Base-by-base conservation (phyloP, 768 basidiomycete genomes). In the Mycena leptocephala region DNA sequence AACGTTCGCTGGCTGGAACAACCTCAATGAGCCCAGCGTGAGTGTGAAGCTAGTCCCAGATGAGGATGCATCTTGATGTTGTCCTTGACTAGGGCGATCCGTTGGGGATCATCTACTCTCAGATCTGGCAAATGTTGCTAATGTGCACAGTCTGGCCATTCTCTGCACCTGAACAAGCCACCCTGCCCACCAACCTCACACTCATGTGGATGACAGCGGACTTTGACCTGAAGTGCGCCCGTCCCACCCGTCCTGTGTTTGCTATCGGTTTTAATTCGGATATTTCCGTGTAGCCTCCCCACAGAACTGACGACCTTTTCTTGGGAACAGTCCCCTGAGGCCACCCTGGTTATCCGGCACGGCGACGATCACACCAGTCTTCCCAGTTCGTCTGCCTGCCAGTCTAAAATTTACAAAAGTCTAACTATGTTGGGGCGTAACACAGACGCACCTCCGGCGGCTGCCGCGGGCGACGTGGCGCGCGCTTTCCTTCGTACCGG, bases 361-460 rank as follows among this genome's bases (percentile, higher is more conserved):
- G 76, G 76, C 14, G 76, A 77, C 24, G 68, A 71, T 74, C 68
- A 84, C 77, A 48, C 79, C 77, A 30, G 79, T 75, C 11, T 72
- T 43, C 16, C 41, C 10, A 16, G 69, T 71, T 10, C 35, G 70
- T 76, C 58, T 59, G 48, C 58, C 33, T 46, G 22, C 7, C 22
- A 9, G n/a, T 51, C 48, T 51, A 46, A 20, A 20, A 26, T 51
- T 24, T 9, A 51, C n/a, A 8, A 51, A 13, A 51, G 22, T 24
- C n/a, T 24, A n/a, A 51, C 48, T 26, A 24, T 51, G 3, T 51
- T 51, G n/a, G 22, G 43, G 7, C n/a, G n/a, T n/a, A 51, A 51
- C 13, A 51, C 8, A 24, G 22, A 51, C 48, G 22, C 8, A 8
- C 48, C n/a, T 51, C n/a, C 43, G 43, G 48, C 48, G 26, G 48